phyloP scores from a whole-genome alignment of 108 stramenopile species.

The Skeletonema marinoi region DNA sequence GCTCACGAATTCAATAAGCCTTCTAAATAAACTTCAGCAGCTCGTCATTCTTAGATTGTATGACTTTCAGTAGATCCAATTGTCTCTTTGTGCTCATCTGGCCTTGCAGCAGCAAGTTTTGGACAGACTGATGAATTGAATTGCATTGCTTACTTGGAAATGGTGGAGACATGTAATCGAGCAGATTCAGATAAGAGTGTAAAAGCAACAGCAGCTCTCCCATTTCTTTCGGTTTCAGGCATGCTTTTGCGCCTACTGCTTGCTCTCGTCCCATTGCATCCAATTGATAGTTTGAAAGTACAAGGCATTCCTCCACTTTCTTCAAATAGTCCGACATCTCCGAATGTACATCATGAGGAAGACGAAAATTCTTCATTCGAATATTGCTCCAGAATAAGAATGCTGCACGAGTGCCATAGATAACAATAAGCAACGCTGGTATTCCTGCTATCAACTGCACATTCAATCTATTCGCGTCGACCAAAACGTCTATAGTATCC shows the following conservation, averaged over 20 bases:
- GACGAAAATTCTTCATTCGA: slow-evolving; percentile 68
- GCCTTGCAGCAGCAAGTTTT: slow-evolving; percentile 59
- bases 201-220: slow-evolving; percentile 70
- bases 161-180: slow-evolving; percentile 79
- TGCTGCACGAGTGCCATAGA: slow-evolving; percentile 63
- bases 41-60: slow-evolving; percentile 46
- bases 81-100: slow-evolving; percentile 49
- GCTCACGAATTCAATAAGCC: neutral
- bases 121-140: slow-evolving; percentile 66
- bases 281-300: slow-evolving; percentile 50
- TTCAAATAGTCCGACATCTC: slow-evolving; percentile 80
- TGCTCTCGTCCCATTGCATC: slow-evolving; percentile 3
- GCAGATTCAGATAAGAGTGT: slow-evolving; percentile 70
- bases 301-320: slow-evolving; percentile 58
- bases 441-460: slow-evolving; percentile 77
- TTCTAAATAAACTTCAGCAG: slow-evolving; percentile 32
- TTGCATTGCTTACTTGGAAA: slow-evolving; percentile 69
- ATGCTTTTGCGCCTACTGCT: neutral
- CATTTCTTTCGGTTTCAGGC: slow-evolving; percentile 56
- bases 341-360: slow-evolving; percentile 64
- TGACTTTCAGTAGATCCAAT: slow-evolving; percentile 45
- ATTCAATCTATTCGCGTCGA: slow-evolving; percentile 76
- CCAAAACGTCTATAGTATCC: slow-evolving; percentile 74
- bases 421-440: slow-evolving; percentile 67
- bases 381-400: slow-evolving; percentile 66